Conservation (phyloP, 2,329 filamentous ascomycete genomes). For the Monilinia fructigena region DNA sequence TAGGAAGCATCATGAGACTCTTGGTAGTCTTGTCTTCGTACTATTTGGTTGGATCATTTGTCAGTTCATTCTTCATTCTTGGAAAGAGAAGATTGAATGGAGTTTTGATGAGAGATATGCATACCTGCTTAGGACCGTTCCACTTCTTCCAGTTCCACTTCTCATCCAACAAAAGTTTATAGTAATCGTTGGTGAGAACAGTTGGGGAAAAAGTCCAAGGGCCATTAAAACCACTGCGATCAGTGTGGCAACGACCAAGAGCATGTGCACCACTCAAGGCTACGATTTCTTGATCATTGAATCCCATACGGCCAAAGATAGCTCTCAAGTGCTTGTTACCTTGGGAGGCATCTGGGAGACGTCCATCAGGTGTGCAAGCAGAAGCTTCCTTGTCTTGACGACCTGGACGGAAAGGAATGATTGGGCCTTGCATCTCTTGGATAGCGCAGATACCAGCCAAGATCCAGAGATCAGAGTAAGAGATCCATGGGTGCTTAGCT, state of each 20-base stretch:
- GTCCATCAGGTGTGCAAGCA: slow-evolving; percentile 91
- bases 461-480: slow-evolving; percentile 96
- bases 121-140: slow-evolving; percentile 76
- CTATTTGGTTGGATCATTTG: slow-evolving; percentile 44
- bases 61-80: slow-evolving; percentile 2
- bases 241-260: slow-evolving; percentile 82
- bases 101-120: slow-evolving; percentile 24
- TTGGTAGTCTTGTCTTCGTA: slow-evolving; percentile 86
- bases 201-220: slow-evolving; percentile 93
- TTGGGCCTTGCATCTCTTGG: slow-evolving; percentile 92
- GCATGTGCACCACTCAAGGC: slow-evolving; percentile 84
- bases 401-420: slow-evolving; percentile 84
- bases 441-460: slow-evolving; percentile 80
- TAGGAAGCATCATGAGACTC: slow-evolving; percentile 94
- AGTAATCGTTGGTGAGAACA: slow-evolving; percentile 93
- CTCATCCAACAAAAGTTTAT: slow-evolving; percentile 80
- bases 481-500: slow-evolving; percentile 90
- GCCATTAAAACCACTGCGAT: slow-evolving; percentile 83
- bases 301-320: slow-evolving; percentile 97
- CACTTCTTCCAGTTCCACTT: slow-evolving; percentile 92
- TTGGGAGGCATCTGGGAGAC: slow-evolving; percentile 79
- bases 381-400: slow-evolving; percentile 75
- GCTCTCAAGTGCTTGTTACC: slow-evolving; percentile 77
- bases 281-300: slow-evolving; percentile 95
- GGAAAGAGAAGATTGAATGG: background rate